phyloP scores from a whole-genome alignment of 768 basidiomycete species.

The Hebeloma cylindrosporum region DNA sequence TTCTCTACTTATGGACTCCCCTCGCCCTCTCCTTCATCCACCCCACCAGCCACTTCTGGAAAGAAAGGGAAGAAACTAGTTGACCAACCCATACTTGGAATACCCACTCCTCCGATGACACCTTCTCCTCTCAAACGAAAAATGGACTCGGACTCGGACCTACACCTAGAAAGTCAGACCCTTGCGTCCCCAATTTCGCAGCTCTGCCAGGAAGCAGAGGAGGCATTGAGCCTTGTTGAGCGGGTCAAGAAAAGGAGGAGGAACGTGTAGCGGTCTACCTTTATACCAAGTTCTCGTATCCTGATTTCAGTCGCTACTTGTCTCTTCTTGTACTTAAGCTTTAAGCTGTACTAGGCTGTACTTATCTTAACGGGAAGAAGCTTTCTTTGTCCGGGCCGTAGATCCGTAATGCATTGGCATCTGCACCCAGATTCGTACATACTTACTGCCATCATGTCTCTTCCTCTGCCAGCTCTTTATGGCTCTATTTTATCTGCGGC shows the following conservation, averaged over 20 bases:
- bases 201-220: conserved; percentile 6
- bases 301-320: too few relatives aligned
- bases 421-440: neutral
- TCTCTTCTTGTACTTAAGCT: too few relatives aligned
- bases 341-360: too few relatives aligned
- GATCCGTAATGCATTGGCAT: too few relatives aligned
- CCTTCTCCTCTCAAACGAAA: conserved; percentile 36
- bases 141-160: neutral
- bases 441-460: conserved; percentile 20
- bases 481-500: conserved; percentile 34
- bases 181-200: conserved; percentile 1
- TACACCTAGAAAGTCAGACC: neutral
- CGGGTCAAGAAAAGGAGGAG: conserved; percentile 43
- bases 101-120: conserved; percentile 29
- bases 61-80: conserved; percentile 4
- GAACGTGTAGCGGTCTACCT: conserved; percentile 4
- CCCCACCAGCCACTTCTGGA: conserved; percentile 6
- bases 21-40: conserved; percentile 19
- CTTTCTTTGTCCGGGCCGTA: conserved; percentile 1
- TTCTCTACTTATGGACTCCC: conserved; percentile 61
- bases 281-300: neutral
- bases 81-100: neutral
- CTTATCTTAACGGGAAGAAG: too few relatives aligned
- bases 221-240: conserved; percentile 34
- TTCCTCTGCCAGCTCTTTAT: conserved; percentile 42